Conservation (phyloP, 2,329 filamentous ascomycete species). For the Colletotrichum chrysophilum region DNA sequence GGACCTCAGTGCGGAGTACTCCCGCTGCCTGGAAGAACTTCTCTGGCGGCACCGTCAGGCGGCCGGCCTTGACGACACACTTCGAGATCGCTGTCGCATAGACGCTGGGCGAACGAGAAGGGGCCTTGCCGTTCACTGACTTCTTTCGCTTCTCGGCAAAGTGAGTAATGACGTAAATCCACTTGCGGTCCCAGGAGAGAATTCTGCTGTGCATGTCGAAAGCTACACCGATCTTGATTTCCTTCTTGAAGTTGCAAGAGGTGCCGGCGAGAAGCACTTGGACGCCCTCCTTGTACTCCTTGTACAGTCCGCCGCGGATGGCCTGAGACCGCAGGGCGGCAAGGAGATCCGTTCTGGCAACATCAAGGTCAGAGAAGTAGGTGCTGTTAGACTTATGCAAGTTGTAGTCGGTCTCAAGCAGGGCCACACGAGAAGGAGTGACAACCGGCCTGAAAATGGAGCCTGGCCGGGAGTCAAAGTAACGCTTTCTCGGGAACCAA, state of each 20-base stretch:
- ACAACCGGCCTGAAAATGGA: conserved; percentile 55
- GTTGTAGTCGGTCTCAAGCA: conserved; percentile 73
- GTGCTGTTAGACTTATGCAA: conserved; percentile 75
- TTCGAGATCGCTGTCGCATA: conserved; percentile 77
- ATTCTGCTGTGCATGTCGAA: conserved; percentile 74
- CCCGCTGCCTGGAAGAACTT: conserved; percentile 12
- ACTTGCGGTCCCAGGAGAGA: conserved; percentile 33
- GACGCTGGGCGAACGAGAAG: not conserved
- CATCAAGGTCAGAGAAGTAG: conserved; percentile 74
- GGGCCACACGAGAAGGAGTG: conserved; percentile 64
- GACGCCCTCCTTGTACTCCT: conserved; percentile 42
- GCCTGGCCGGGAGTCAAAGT: conserved; percentile 24
- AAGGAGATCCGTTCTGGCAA: conserved; percentile 39
- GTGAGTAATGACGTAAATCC: conserved; percentile 34
- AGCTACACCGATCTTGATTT: conserved; percentile 70
- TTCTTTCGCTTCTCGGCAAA: conserved; percentile 36
- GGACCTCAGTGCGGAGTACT: not conserved
- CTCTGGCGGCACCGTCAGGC: conserved; percentile 79
- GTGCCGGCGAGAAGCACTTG: conserved; percentile 73
- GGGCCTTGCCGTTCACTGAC: conserved; percentile 43
- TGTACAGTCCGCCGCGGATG: conserved; percentile 41
- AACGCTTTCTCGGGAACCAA: conserved; percentile 30
- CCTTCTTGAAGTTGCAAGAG: conserved; percentile 73
- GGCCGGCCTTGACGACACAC: conserved; percentile 82
- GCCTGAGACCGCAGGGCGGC: conserved; percentile 35